Base-by-base conservation (phyloP, 768 basidiomycete genomes). In the Lactarius indigo region DNA sequence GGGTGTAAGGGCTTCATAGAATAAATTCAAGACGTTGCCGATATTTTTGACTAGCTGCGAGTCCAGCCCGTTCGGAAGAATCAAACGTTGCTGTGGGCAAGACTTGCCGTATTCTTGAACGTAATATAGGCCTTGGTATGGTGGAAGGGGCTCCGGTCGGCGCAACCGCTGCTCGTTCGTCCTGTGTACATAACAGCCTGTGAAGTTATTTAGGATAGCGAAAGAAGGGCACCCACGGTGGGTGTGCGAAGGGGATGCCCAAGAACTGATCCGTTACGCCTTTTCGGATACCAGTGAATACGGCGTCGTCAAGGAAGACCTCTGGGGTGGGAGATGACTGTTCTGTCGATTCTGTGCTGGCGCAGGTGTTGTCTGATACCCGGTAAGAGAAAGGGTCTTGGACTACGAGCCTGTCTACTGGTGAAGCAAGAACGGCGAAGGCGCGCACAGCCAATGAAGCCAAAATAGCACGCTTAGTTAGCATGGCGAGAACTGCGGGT, bases 241-340 rank as follows among this genome's bases (percentile, higher is more conserved):
- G 75, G 28, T 74, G 64, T 15, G 80, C 78, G 47, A 77, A 82
- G 0, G 78, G 81, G 20, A 83, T 79, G 7, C 81, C 82, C 0
- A 81, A 69, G 64, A 78, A 82, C 15, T 72, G 59, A 7, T 72
- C 69, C 0, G 77, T 71, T 23, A 54, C 59, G 7, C 74, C 77
- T 2, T 68, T 68, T 15, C 66, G 41, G 1, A 64, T 1, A 2
- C 79, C 79, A 33, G 70, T 70, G 59, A 79, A 75, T 6, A 72
- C 68, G 0, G 73, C 78, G 13, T 65, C 68, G 41, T 75, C 73
- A 7, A 80, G 75, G 23, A 30, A 59, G 26, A 78, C 74, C 35
- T 63, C 64, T 35, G 70, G 66, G 30, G 1, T 7, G 3, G 33
- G 1, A 3, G 61, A 1, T 35, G 10, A n/a, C 6, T 39, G 3